Evolutionary conservation across 2,329 filamentous ascomycete genomes (phyloP).

Genomic region (Neofusicoccum ribis): DNA sequence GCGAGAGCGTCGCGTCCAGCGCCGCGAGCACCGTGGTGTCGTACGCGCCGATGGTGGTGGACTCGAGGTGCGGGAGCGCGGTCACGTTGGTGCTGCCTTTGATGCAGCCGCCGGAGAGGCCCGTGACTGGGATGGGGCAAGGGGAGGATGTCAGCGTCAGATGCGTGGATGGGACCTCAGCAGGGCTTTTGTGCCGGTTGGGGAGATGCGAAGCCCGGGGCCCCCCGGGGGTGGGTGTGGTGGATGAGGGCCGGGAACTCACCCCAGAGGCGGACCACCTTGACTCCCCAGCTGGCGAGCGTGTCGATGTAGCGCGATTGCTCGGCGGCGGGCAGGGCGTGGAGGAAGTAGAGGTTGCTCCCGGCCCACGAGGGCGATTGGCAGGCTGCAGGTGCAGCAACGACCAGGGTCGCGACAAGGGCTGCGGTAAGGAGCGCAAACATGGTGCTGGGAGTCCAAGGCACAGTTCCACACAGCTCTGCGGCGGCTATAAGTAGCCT

Average conservation of each 20-base stretch:
- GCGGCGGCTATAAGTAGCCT: too few species aligned
- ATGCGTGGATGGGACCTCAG: not conserved
- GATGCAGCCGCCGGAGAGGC: constrained; percentile 25
- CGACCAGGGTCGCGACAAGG: not conserved
- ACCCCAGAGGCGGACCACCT: constrained; percentile 35
- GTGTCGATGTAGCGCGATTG: constrained; percentile 29
- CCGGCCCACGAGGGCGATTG: constrained; percentile 29
- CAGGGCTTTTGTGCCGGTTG: too few species aligned
- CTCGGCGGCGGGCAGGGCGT: constrained; percentile 29
- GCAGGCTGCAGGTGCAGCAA: not conserved
- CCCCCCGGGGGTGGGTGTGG: not conserved
- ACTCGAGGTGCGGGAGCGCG: constrained; percentile 15
- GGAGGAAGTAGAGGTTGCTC: constrained; percentile 33
- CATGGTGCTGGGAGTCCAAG: not conserved
- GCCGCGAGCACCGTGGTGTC: constrained; percentile 22
- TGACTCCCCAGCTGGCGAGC: constrained; percentile 30
- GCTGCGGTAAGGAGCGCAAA: not conserved
- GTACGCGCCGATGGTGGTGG: constrained; percentile 10
- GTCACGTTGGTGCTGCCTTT: constrained; percentile 31
- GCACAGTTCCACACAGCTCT: too few species aligned
- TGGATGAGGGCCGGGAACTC: constrained; percentile 22
- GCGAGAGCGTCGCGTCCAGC: constrained; percentile 22
- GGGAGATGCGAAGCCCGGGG: not conserved
- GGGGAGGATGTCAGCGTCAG: not conserved
- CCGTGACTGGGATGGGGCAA: constrained; percentile 13